Evolutionary conservation across 768 basidiomycete species (phyloP).

Genomic region (Pisolithus microcarpus): DNA sequence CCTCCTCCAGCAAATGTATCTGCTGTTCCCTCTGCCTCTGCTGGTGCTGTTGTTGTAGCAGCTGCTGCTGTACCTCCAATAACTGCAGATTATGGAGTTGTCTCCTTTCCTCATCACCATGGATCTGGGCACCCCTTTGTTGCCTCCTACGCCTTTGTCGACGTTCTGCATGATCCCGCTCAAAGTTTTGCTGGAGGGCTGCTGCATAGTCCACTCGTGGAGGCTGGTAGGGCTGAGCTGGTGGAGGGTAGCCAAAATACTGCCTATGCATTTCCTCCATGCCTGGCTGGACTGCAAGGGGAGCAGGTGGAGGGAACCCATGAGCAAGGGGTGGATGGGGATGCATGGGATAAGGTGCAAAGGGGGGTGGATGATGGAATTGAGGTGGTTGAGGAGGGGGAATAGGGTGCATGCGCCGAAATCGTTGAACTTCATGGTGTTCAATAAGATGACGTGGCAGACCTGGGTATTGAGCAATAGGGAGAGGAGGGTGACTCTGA

Average conservation of each 20-base stretch:
- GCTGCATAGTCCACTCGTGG: background rate
- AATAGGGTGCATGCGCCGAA: no score
- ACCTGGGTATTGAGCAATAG: no score
- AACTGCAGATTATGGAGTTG: background rate
- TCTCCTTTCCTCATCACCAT: background rate
- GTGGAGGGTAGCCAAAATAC: background rate
- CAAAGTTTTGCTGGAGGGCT: background rate
- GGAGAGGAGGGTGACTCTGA: no score
- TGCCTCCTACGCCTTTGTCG: background rate
- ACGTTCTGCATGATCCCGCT: background rate
- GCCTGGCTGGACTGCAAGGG: no score
- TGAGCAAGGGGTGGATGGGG: no score
- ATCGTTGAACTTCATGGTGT: no score
- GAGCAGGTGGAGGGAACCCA: no score
- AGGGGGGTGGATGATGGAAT: no score
- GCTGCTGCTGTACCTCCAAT: background rate
- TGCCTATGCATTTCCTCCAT: no score
- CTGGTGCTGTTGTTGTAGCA: background rate
- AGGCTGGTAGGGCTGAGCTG: background rate
- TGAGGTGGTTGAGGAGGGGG: no score
- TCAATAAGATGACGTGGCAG: no score
- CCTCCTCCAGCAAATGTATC: background rate
- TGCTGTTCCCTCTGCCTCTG: background rate
- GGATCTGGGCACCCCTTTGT: background rate
- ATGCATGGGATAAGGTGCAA: no score